Evolutionary conservation across 2,329 filamentous ascomycete species (phyloP).

Genomic region (Bipolaris oryzae): DNA sequence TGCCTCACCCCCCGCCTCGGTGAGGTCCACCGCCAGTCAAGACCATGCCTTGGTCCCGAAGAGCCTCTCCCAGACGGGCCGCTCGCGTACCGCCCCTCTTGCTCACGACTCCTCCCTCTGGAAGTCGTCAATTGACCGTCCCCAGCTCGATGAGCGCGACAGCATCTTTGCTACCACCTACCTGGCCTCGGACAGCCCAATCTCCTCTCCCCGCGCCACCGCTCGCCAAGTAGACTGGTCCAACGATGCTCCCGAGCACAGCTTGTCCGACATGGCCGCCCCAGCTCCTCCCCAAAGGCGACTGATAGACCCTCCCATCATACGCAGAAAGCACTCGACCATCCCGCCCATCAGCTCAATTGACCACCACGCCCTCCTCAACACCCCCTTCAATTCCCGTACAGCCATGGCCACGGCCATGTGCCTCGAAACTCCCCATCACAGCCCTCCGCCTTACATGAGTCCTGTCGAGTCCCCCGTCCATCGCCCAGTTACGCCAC

Average conservation of each 20-base stretch:
- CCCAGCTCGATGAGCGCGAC: conserved; percentile 66
- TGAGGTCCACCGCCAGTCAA: conserved; percentile 44
- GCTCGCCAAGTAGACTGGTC: conserved; percentile 22
- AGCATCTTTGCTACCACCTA: conserved; percentile 69
- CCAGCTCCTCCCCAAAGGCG: conserved; percentile 38
- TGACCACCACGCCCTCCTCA: conserved; percentile 40
- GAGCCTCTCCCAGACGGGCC: conserved; percentile 45
- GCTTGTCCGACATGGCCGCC: conserved; percentile 38
- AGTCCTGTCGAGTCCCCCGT: conserved; percentile 47
- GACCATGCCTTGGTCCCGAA: conserved; percentile 38
- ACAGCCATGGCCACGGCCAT: conserved; percentile 26
- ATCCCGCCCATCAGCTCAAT: conserved; percentile 32
- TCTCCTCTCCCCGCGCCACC: conserved; percentile 45
- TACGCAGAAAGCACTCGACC: conserved; percentile 39
- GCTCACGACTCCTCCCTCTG: conserved; percentile 42
- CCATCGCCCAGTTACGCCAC: conserved; percentile 40
- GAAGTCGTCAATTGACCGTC: conserved; percentile 48
- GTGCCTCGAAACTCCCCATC: conserved; percentile 27
- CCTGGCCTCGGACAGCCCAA: conserved; percentile 57
- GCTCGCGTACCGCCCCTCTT: conserved; percentile 48
- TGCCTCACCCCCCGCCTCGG: conserved; percentile 49
- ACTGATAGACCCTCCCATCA: conserved; percentile 41
- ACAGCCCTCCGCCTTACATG: conserved; percentile 47
- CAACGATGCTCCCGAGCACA: conserved; percentile 39
- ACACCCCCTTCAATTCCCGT: conserved; percentile 42